Evolutionary conservation across 192 early-diverging fungal genomes (phyloP), one percentile per base, ranked within the genome.

Genomic region (Linnemannia zychae): DNA sequence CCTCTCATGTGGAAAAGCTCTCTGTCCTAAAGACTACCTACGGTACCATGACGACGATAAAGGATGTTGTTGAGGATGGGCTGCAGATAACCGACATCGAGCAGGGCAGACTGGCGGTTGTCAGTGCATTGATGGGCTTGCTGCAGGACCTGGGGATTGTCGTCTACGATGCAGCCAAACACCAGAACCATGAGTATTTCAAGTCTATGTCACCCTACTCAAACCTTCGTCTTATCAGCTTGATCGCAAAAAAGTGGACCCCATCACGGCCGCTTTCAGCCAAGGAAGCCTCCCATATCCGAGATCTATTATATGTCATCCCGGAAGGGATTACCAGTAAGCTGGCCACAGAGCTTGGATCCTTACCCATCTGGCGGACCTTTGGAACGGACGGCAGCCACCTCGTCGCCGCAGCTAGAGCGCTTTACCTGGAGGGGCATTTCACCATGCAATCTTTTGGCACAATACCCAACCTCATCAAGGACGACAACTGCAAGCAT

Each of bases 391-490:
- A 15, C n/a, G 5, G 31, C 0, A 48, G 28, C 7, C 22, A 24
- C 3, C 46, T 71, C 12, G 76, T 82, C 44, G 24, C 20, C 7
- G 80, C 80, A 7, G 28, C 17, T 13, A 74, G 80, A 22, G 71
- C 74, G 0, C 53, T 22, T 7, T 76, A 57, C 11, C 63, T 76
- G 18, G 44, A 67, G 0, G 74, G 80, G 0, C n/a, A 49, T n/a
- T 75, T 28, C 60, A 4, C 12, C 47, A 3, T 82, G 28, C 11
- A 7, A 0, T 37, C 52, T 16, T 33, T 82, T 11, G 80, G 80
- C 9, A 22, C 1, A 12, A 12, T 63, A 49, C 57, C 57, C 57
- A 22, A 63, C 2, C 28, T 76, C 2, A 67, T 71, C 37, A 16
- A 1, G 11, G 44, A 28, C 16, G 31, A 22, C 17, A 49, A 40